A percentile compares a stretch with the other conserved stretches of the same genome.
Evolutionary conservation across 2,329 filamentous ascomycete genomes (phyloP).

Genomic region (Drechslerella coelobrocha): DNA sequence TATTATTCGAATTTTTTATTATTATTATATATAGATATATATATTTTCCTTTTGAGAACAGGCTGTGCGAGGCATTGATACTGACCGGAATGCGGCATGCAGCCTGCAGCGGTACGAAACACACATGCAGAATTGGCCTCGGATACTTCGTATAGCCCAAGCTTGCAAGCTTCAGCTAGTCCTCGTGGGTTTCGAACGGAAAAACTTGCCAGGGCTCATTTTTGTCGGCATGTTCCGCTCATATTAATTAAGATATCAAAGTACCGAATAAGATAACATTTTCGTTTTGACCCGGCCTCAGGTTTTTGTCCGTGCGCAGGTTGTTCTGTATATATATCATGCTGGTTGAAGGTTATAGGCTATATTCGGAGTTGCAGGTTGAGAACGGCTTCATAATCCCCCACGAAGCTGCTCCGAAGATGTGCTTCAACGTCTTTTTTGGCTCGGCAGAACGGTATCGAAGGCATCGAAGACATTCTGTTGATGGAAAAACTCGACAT

Average conservation of each 20-base stretch:
- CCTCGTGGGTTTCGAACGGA: neutral
- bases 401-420: slow-evolving; percentile 1
- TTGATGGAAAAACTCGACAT: slow-evolving; percentile 3
- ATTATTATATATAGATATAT: too few species aligned
- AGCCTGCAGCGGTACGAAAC: neutral
- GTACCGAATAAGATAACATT: neutral
- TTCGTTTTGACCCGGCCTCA: slow-evolving; percentile 6
- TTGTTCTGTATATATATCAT: neutral
- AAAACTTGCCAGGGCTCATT: neutral
- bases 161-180: neutral
- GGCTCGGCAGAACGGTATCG: neutral
- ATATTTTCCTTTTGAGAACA: neutral
- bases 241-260: neutral
- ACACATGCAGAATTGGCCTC: neutral
- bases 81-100: neutral
- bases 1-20: too few species aligned
- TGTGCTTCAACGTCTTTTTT: neutral
- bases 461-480: neutral
- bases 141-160: neutral
- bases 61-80: neutral
- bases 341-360: neutral
- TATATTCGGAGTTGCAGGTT: slow-evolving; percentile 4
- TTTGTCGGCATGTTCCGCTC: neutral
- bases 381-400: slow-evolving; percentile 1
- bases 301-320: neutral